Conservation (phyloP, 768 basidiomycete species). For the Serendipita sp. region DNA sequence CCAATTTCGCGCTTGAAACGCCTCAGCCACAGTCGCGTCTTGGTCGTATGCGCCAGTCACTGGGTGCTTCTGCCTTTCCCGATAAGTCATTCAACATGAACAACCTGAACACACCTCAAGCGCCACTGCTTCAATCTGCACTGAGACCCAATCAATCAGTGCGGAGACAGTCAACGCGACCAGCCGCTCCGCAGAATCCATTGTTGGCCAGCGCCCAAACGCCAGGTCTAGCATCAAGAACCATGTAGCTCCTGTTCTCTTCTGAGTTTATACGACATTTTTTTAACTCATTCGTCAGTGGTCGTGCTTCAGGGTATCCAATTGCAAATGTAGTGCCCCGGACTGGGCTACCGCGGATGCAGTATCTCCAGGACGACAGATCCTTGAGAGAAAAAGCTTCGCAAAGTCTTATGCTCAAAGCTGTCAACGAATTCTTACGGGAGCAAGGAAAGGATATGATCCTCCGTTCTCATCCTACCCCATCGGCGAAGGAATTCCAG, state of each 20-base stretch:
- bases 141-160: neutral
- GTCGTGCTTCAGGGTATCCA: constrained; percentile 7
- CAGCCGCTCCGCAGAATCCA: neutral
- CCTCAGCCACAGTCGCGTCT: neutral
- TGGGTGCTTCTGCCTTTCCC: neutral
- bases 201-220: neutral
- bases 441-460: constrained; percentile 40
- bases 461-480: constrained; percentile 52
- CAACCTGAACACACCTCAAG: neutral
- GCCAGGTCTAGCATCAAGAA: neutral
- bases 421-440: constrained; percentile 59
- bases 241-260: neutral
- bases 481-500: constrained; percentile 77
- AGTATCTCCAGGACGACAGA: constrained; percentile 26
- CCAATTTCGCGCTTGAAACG: constrained; percentile 1
- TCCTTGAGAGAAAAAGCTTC: constrained; percentile 17
- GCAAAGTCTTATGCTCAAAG: constrained; percentile 40
- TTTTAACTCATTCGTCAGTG: neutral
- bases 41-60: neutral
- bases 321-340: neutral
- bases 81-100: neutral
- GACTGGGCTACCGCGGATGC: constrained; percentile 10
- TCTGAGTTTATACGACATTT: neutral
- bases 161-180: constrained; percentile 3
- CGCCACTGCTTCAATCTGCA: neutral